phyloP scores from a whole-genome alignment of 2,329 filamentous ascomycete genomes.

The Magnaporthiopsis incrustans region DNA sequence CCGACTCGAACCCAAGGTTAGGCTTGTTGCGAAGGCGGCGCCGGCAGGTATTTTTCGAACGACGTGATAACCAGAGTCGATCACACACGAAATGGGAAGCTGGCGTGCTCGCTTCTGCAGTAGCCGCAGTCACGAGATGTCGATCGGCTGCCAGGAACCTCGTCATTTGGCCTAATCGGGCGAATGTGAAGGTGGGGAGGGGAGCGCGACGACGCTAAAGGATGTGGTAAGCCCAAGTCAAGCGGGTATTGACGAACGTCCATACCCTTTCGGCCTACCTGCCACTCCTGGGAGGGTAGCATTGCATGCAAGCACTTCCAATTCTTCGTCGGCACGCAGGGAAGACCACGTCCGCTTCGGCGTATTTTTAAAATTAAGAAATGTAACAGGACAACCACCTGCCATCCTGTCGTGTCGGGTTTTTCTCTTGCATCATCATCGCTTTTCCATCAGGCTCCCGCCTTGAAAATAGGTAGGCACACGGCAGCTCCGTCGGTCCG shows the following conservation, averaged over 20 bases:
- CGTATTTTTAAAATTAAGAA: constrained; percentile 1
- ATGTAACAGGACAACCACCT: neutral
- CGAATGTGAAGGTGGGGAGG: neutral
- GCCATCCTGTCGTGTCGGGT: neutral
- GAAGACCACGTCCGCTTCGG: neutral
- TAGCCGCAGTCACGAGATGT: neutral
- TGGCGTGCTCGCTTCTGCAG: neutral
- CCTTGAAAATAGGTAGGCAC: too few species aligned
- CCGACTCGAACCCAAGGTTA: too few species aligned
- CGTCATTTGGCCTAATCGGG: neutral
- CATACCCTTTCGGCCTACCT: too few species aligned
- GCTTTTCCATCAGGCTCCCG: neutral
- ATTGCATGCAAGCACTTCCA: constrained; percentile 11
- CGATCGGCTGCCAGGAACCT: neutral
- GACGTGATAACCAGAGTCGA: neutral
- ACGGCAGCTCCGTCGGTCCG: too few species aligned
- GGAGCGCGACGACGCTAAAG: neutral
- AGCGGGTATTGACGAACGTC: neutral
- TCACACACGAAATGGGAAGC: neutral
- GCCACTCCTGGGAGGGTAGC: constrained; percentile 1
- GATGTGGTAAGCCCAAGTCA: neutral
- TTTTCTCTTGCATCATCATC: neutral
- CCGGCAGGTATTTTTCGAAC: neutral
- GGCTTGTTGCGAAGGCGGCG: too few species aligned
- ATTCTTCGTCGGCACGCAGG: too few species aligned